These are phyloP conservation scores for Diutina sp. DNA, from an alignment of 1,139 yeast species.

Conservation along the genomic window DNA sequence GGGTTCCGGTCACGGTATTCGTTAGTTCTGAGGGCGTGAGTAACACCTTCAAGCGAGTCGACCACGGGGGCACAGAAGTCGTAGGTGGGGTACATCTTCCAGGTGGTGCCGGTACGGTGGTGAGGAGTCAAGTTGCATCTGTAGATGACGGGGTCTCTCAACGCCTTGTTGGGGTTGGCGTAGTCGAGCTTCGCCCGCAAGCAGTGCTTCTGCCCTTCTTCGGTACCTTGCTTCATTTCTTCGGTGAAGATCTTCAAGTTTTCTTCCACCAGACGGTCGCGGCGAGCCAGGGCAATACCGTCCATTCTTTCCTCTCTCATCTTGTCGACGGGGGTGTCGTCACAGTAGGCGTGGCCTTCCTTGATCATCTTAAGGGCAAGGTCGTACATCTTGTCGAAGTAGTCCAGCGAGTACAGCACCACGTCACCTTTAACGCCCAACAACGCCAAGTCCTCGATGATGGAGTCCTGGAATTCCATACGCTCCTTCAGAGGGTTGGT, in stretches of 20 bases:
- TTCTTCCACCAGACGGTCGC: slow-evolving; percentile 86
- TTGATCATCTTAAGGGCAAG: slow-evolving; percentile 73
- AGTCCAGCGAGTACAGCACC: slow-evolving; percentile 82
- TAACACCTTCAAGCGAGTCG: slow-evolving; percentile 89
- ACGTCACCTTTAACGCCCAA: slow-evolving; percentile 87
- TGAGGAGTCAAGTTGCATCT: slow-evolving; percentile 94
- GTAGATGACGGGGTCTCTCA: slow-evolving; percentile 95
- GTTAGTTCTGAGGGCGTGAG: slow-evolving; percentile 93
- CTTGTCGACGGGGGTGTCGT: slow-evolving; percentile 82
- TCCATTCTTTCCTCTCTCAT: slow-evolving; percentile 99
- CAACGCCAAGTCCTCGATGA: slow-evolving; percentile 76
- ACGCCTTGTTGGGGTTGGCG: slow-evolving; percentile 78
- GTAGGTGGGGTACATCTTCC: slow-evolving; percentile 97
- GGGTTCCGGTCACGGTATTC: slow-evolving; percentile 98
- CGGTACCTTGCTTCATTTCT: slow-evolving; percentile 90
- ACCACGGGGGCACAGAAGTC: slow-evolving; percentile 97
- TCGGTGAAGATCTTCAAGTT: slow-evolving; percentile 71
- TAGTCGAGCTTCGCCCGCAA: slow-evolving; percentile 92
- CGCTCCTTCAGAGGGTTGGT: slow-evolving; percentile 95
- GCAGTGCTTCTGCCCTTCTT: slow-evolving; percentile 79
- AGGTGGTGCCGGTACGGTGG: slow-evolving; percentile 90
- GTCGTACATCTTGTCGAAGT: slow-evolving; percentile 83
- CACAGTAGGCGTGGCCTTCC: slow-evolving; percentile 94
- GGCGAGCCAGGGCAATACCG: slow-evolving; percentile 81
- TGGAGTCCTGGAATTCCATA: slow-evolving; percentile 83